Conservation (phyloP, 306 rosid genomes). For the Glycine latifolia region DNA sequence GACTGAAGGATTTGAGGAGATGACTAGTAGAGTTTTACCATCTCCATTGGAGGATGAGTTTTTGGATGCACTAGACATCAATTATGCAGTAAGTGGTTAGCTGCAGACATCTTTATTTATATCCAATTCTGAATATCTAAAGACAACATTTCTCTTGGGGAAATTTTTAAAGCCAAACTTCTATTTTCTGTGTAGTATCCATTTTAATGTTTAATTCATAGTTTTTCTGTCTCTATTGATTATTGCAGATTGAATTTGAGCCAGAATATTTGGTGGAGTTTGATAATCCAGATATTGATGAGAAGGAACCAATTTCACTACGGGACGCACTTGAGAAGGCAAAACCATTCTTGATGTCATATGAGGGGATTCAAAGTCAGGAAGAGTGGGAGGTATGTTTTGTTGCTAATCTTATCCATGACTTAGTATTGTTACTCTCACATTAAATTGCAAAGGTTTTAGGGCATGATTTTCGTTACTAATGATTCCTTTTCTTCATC, state of each 20-base stretch:
- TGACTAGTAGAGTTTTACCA: slow-evolving; percentile 61
- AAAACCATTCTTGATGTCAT: slow-evolving; percentile 93
- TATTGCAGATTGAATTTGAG: slow-evolving; percentile 88
- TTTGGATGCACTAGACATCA: slow-evolving; percentile 60
- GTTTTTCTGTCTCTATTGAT: slow-evolving; percentile 31
- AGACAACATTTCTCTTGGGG: background rate
- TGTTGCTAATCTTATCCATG: slow-evolving; percentile 34
- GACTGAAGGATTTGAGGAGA: slow-evolving; percentile 74
- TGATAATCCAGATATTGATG: slow-evolving; percentile 92
- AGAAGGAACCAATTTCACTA: slow-evolving; percentile 82
- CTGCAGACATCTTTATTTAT: slow-evolving; percentile 29
- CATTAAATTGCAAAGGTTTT: slow-evolving; percentile 17
- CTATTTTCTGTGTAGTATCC: slow-evolving; percentile 1
- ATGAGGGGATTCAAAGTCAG: slow-evolving; percentile 85
- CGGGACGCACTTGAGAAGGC: slow-evolving; percentile 88
- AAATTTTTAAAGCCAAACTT: background rate
- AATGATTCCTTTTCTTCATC: background rate
- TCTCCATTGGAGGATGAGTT: slow-evolving; percentile 67
- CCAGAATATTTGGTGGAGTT: slow-evolving; percentile 87
- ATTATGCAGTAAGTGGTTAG: slow-evolving; percentile 63
- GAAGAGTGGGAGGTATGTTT: slow-evolving; percentile 96
- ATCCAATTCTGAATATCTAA: slow-evolving; percentile 12
- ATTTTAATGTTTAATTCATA: slow-evolving; percentile 24
- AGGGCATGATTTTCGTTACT: background rate
- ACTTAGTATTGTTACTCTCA: slow-evolving; percentile 1